Conservation (phyloP, 1,139 yeast genomes). For the Sugiyamaella japonica region DNA sequence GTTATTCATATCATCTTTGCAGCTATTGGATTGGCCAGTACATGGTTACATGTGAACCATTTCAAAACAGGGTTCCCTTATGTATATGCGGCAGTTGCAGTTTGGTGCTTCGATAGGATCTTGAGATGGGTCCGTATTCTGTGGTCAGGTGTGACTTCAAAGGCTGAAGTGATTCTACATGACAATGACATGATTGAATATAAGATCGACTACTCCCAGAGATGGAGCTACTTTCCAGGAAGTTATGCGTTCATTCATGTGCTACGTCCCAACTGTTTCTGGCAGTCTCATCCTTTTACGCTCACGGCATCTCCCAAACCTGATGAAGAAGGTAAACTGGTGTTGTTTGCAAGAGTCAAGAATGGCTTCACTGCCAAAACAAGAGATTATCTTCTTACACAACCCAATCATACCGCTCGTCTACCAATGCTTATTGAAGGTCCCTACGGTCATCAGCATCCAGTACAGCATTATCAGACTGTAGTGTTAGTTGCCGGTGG, state of each 20-base stretch:
- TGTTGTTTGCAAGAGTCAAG: slow-evolving; percentile 33
- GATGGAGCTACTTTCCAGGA: slow-evolving; percentile 54
- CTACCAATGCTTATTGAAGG: slow-evolving; percentile 49
- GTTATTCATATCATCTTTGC: slow-evolving; percentile 60
- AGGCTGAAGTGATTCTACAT: slow-evolving; percentile 41
- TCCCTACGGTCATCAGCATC: slow-evolving; percentile 54
- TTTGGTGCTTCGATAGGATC: slow-evolving; percentile 47
- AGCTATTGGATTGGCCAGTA: slow-evolving; percentile 54
- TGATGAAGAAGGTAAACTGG: slow-evolving; percentile 30
- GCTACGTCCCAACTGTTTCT: slow-evolving; percentile 42
- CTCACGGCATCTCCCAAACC: slow-evolving; percentile 40
- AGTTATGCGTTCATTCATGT: slow-evolving; percentile 61
- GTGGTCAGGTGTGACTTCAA: slow-evolving; percentile 45
- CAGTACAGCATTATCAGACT: slow-evolving; percentile 51
- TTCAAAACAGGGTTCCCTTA: slow-evolving; percentile 54
- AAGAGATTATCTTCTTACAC: slow-evolving; percentile 19
- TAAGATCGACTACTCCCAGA: slow-evolving; percentile 32
- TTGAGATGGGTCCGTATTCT: slow-evolving; percentile 42
- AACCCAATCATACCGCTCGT: slow-evolving; percentile 12
- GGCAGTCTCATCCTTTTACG: slow-evolving; percentile 74
- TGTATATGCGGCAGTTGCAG: slow-evolving; percentile 42
- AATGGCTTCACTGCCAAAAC: slow-evolving; percentile 31
- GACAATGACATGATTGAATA: slow-evolving; percentile 45
- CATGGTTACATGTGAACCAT: slow-evolving; percentile 54
- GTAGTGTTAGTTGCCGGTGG: slow-evolving; percentile 59